Evolutionary conservation across 495 filamentous ascomycete genomes (phyloP), one percentile per base, ranked within the genome.

Genomic region (Pyrenula aspistea): DNA sequence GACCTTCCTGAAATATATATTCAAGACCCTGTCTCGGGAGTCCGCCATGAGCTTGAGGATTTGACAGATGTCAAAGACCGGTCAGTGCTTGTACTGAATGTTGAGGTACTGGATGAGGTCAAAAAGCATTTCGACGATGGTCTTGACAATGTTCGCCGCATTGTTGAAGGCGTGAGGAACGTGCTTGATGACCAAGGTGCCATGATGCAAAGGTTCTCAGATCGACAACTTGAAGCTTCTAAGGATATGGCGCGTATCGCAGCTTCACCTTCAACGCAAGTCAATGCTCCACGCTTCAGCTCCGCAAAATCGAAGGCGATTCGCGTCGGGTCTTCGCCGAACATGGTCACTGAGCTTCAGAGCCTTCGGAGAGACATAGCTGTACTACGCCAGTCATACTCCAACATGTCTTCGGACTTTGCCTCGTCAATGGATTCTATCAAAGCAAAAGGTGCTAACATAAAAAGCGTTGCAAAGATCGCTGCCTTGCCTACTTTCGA

Each of bases 1-100:
- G 93, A 98, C 63, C 74, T 98, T 24, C 93, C 93, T 0, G 93
- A 97, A 62, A 96, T 98, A 24, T 96, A 97, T 68, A 91, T 98
- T 47, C 94, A 98, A 68, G 93, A 98, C 67, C 83, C 92, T 3
- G 78, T 96, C 11, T 96, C 91, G 10, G 94, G 93, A 2, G 88
- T 96, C 22, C 87, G 93, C 21, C 89, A 99, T 67, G 93, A 97
- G 67, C 73, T 99, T 36, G 93, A 99, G 66, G 93, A 97, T 68
- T 72, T 97, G 22, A 81, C 71, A n/a, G 93, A 99, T 63, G 87
- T 99, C 57, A 96, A 94, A 70, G 92, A 99, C 67, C 83, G 91
- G 23, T 88, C 89, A 2, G 94, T 99, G 0, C 77, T 98, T 15
- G 94, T 91, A 3, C 76, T 98, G 54, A 98, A 98, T 64, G 80